These are phyloP conservation scores for Aspergillus fumigatiaffinis DNA, from an alignment of 2,329 filamentous ascomycete genomes.

Conservation along the genomic window DNA sequence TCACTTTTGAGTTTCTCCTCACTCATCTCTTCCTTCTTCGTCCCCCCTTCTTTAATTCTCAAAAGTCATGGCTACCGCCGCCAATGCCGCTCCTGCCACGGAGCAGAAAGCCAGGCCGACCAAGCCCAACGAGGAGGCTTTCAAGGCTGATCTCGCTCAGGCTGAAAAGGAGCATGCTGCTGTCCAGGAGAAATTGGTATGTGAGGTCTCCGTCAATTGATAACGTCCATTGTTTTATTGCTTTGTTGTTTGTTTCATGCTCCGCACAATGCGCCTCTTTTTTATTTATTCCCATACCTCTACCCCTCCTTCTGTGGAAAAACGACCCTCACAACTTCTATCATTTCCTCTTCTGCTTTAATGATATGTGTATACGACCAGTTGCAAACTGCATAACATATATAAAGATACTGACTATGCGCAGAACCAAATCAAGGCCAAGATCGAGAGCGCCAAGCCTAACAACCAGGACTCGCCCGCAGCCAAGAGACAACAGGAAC, in stretches of 20 bases:
- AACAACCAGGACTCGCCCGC: constrained; percentile 77
- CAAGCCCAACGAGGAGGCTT: constrained; percentile 82
- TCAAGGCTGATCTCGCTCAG: constrained; percentile 72
- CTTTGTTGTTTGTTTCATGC: constrained; percentile 1
- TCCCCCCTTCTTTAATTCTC: constrained; percentile 3
- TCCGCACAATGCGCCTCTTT: background rate
- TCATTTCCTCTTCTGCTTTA: background rate
- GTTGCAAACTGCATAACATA: constrained; percentile 1
- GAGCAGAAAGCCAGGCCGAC: constrained; percentile 60
- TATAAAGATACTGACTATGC: constrained; percentile 16
- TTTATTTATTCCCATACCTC: background rate
- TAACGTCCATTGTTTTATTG: constrained; percentile 2
- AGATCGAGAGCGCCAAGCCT: constrained; percentile 78
- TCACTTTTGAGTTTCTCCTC: constrained; percentile 4
- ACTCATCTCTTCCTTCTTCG: constrained; percentile 4
- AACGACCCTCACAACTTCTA: background rate
- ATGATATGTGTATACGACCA: background rate
- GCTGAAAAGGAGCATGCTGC: constrained; percentile 83
- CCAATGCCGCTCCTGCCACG: constrained; percentile 27
- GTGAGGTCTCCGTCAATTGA: constrained; percentile 5
- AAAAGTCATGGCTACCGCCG: constrained; percentile 33
- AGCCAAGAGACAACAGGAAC: constrained; percentile 79
- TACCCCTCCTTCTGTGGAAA: constrained; percentile 1
- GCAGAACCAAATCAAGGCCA: constrained; percentile 85
- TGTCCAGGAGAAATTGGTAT: constrained; percentile 65